Percentiles rank a stretch among this genome's conserved stretches.
Conservation (phyloP, 129 eudicot species). For the Helichrysum umbraculigerum region DNA sequence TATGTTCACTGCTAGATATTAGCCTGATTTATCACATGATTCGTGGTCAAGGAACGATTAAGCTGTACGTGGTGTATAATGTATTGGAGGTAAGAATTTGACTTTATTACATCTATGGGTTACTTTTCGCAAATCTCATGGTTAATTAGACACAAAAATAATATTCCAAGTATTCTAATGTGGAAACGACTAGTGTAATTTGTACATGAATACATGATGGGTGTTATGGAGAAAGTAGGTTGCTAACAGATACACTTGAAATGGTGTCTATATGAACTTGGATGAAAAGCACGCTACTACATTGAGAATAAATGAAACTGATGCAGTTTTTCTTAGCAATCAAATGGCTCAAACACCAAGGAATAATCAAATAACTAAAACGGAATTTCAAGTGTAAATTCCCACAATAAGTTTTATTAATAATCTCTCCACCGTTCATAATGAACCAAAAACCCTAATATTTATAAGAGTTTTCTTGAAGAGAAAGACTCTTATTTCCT, state of each 20-base stretch:
- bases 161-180: neutral
- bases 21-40: slow-evolving; percentile 98
- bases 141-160: neutral
- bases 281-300: neutral
- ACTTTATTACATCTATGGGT: slow-evolving; percentile 5
- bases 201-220: slow-evolving; percentile 5
- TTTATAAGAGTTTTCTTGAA: no score
- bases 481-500: no score
- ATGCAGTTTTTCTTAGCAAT: no score
- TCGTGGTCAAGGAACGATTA: slow-evolving; percentile 95
- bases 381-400: no score
- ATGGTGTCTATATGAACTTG: neutral
- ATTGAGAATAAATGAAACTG: no score
- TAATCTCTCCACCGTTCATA: no score
- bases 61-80: slow-evolving; percentile 96
- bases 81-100: slow-evolving; percentile 80
- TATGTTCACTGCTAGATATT: slow-evolving; percentile 60
- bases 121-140: neutral
- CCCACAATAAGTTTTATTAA: no score
- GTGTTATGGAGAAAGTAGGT: slow-evolving; percentile 2
- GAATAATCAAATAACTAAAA: no score
- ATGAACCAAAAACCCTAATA: no score
- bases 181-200: slow-evolving; percentile 15
- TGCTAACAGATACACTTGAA: slow-evolving; percentile 11
- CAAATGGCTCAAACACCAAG: no score